These are phyloP conservation scores for Leccinum angustisporum DNA, from an alignment of 1,284 basidiomycete genomes.

Conservation along the genomic window DNA sequence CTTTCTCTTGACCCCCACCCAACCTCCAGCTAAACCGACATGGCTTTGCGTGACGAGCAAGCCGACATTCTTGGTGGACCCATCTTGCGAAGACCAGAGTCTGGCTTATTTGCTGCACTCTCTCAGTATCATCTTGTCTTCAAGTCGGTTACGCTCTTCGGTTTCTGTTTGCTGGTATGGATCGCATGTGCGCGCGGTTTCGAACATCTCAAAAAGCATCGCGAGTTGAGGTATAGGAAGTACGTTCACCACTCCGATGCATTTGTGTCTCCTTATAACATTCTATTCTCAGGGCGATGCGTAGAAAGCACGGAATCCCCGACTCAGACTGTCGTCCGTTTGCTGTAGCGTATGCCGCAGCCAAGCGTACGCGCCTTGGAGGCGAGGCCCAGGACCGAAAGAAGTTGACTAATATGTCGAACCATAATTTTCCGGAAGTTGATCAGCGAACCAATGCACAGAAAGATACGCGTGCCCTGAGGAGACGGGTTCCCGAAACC, in stretches of 20 bases:
- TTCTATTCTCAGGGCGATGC: slow-evolving; percentile 44
- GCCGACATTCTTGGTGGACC: slow-evolving; percentile 68
- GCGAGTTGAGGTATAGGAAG: slow-evolving; percentile 60
- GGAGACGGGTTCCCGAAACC: slow-evolving; percentile 34
- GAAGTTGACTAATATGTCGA: slow-evolving; percentile 26
- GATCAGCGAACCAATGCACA: slow-evolving; percentile 31
- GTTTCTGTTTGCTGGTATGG: slow-evolving; percentile 37
- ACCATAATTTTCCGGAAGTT: slow-evolving; percentile 23
- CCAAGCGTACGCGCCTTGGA: slow-evolving; percentile 49
- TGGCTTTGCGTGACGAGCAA: slow-evolving; percentile 52
- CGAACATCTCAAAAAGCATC: slow-evolving; percentile 47
- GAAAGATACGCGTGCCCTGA: slow-evolving; percentile 29
- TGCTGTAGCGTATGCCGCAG: slow-evolving; percentile 79
- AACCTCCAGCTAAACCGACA: slow-evolving; percentile 32
- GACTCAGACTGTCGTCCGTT: slow-evolving; percentile 78
- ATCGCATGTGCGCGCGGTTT: slow-evolving; percentile 38
- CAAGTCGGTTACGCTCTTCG: slow-evolving; percentile 39
- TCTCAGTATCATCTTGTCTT: slow-evolving; percentile 38
- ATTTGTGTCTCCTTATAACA: slow-evolving; percentile 14
- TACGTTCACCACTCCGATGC: slow-evolving; percentile 35
- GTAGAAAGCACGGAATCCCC: slow-evolving; percentile 76
- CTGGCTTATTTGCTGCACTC: slow-evolving; percentile 30
- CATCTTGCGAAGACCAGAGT: slow-evolving; percentile 42
- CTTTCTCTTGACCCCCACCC: slow-evolving; percentile 19
- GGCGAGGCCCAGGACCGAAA: slow-evolving; percentile 39